phyloP scores from a whole-genome alignment of 2,329 filamentous ascomycete genomes.

The Diplodia seriata region DNA sequence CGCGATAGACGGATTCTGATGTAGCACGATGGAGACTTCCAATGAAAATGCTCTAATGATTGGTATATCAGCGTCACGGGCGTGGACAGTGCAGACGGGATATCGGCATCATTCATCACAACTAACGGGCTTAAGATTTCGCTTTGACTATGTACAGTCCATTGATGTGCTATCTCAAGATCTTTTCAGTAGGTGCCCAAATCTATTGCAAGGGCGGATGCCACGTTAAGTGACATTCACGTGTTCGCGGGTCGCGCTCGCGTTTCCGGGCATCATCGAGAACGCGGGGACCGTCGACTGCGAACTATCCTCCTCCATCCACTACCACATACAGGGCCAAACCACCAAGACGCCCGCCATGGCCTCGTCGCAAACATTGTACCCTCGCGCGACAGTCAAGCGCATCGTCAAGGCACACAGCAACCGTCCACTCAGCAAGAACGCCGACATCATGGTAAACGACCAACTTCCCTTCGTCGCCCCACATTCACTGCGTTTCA shows the following conservation, averaged over 20 bases:
- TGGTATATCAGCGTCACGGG: neutral
- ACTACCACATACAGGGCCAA: slow-evolving; percentile 27
- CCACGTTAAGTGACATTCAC: slow-evolving; percentile 11
- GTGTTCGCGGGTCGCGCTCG: slow-evolving; percentile 27
- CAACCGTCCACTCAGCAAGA: slow-evolving; percentile 79
- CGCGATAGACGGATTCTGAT: slow-evolving; percentile 24
- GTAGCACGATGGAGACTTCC: slow-evolving; percentile 27
- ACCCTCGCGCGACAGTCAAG: slow-evolving; percentile 83
- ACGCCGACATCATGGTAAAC: slow-evolving; percentile 81
- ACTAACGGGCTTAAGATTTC: neutral
- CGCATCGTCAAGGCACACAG: slow-evolving; percentile 91
- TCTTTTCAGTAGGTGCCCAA: neutral
- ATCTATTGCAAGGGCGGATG: neutral
- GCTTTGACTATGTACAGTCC: neutral
- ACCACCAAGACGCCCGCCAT: slow-evolving; percentile 47
- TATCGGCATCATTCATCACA: neutral
- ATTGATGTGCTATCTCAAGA: neutral
- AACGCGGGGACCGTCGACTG: neutral
- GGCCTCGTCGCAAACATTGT: slow-evolving; percentile 74
- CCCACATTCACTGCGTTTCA: slow-evolving; percentile 6
- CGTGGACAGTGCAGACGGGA: neutral
- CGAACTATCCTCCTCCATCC: slow-evolving; percentile 6
- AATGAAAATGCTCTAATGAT: slow-evolving; percentile 30
- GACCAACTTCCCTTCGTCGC: slow-evolving; percentile 2
- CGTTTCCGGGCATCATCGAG: slow-evolving; percentile 33